Percentiles rank a stretch among this genome's conserved stretches.
Conservation (phyloP, 2,329 filamentous ascomycete genomes). For the Xylaria hypoxylon region DNA sequence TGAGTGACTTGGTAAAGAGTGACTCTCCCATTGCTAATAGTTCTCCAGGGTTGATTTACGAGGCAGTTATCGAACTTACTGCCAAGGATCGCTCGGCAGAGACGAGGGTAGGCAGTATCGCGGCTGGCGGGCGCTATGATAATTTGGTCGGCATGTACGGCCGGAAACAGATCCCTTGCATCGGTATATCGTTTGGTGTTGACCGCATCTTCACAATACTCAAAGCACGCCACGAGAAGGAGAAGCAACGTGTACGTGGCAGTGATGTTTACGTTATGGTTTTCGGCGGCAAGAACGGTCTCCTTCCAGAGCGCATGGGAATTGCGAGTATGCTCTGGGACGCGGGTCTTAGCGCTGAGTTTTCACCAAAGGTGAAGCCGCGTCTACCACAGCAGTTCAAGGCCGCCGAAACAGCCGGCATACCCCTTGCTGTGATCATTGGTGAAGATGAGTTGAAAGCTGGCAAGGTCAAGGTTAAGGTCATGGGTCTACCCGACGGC, state of each 20-base stretch:
- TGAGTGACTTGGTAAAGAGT: neutral
- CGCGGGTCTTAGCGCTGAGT: constrained; percentile 91
- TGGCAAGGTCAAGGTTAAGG: constrained; percentile 90
- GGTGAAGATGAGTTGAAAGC: constrained; percentile 88
- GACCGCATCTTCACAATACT: constrained; percentile 84
- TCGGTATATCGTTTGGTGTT: constrained; percentile 82
- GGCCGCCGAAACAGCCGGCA: constrained; percentile 80
- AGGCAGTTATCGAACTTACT: constrained; percentile 74
- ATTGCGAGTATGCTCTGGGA: constrained; percentile 84
- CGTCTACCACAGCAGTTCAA: constrained; percentile 93
- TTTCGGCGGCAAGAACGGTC: constrained; percentile 84
- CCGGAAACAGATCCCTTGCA: constrained; percentile 78
- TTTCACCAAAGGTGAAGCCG: constrained; percentile 89
- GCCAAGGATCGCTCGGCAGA: constrained; percentile 74
- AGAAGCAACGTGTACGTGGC: constrained; percentile 37
- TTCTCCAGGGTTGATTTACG: constrained; percentile 69
- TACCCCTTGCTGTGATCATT: constrained; percentile 89
- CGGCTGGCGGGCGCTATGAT: constrained; percentile 81
- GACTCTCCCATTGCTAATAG: constrained; percentile 6
- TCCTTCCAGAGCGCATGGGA: constrained; percentile 85
- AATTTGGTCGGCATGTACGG: constrained; percentile 83
- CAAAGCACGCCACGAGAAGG: constrained; percentile 71
- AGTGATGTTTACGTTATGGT: constrained; percentile 93
- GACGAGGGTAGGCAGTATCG: constrained; percentile 79
- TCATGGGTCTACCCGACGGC: constrained; percentile 75